Evolutionary conservation across 768 basidiomycete genomes (phyloP).

Genomic region (Boletus tomentosulus): DNA sequence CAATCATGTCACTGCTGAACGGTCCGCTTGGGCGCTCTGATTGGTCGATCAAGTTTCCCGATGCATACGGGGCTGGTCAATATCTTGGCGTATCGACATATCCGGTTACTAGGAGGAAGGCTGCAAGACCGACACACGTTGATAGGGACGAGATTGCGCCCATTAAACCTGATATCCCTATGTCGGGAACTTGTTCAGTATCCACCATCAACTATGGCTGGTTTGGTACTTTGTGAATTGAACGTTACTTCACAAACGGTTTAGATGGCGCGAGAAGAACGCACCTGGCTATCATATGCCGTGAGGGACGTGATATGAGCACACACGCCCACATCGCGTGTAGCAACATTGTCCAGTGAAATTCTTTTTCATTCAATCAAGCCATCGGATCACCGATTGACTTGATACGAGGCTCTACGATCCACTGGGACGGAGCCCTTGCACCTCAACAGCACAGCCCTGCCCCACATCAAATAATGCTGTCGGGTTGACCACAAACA

Average conservation of each 20-base stretch:
- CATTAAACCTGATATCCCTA: slow-evolving; percentile 4
- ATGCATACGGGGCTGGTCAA: background rate
- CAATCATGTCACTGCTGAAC: too few relatives aligned
- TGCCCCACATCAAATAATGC: slow-evolving; percentile 1
- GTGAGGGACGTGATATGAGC: background rate
- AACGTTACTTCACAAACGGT: background rate
- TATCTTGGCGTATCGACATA: slow-evolving; percentile 1
- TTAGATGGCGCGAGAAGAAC: background rate
- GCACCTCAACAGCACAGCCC: background rate
- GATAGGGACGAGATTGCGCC: slow-evolving; percentile 5
- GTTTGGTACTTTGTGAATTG: background rate
- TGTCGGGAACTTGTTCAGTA: background rate
- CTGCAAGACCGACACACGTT: background rate
- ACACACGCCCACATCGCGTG: background rate
- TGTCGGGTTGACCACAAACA: too few relatives aligned
- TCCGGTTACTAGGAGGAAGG: slow-evolving; percentile 1
- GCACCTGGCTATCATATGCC: background rate
- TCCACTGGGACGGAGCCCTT: background rate
- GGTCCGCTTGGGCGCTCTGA: too few relatives aligned
- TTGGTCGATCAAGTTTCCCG: too few relatives aligned
- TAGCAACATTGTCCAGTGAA: background rate
- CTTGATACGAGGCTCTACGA: background rate
- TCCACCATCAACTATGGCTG: background rate
- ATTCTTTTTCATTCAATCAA: background rate
- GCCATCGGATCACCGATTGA: slow-evolving; percentile 6